Percentiles rank a stretch among this genome's conserved stretches.
phyloP scores from a whole-genome alignment of 768 basidiomycete genomes.

The Psilocybe subaeruginosa region DNA sequence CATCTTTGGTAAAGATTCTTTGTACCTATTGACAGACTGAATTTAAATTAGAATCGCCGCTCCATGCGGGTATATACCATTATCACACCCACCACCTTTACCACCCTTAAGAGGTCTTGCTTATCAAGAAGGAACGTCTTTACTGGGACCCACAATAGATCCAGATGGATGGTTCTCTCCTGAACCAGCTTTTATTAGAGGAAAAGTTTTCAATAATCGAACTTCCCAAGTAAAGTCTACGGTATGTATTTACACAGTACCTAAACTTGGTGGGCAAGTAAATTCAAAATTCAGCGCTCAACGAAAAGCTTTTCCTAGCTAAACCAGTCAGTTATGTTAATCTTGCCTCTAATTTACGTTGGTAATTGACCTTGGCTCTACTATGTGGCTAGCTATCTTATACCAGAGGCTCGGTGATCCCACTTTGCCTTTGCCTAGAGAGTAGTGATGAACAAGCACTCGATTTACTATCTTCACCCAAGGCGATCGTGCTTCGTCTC shows the following conservation, averaged over 20 bases:
- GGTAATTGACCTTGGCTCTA: neutral
- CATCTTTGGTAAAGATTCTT: neutral
- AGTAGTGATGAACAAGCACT: slow-evolving; percentile 35
- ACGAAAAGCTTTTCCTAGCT: slow-evolving; percentile 37
- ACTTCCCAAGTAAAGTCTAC: slow-evolving; percentile 32
- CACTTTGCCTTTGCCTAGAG: slow-evolving; percentile 32
- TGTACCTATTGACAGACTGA: no score
- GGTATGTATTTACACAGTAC: slow-evolving; percentile 25
- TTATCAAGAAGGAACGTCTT: slow-evolving; percentile 34
- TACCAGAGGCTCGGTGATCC: slow-evolving; percentile 43
- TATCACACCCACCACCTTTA: slow-evolving; percentile 33
- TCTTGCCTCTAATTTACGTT: neutral
- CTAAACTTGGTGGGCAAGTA: no score
- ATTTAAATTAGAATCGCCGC: slow-evolving; percentile 29
- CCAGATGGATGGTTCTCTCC: slow-evolving; percentile 43
- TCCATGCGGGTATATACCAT: slow-evolving; percentile 35
- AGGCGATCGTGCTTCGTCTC: slow-evolving; percentile 32
- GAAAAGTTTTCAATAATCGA: slow-evolving; percentile 31
- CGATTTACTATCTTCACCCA: slow-evolving; percentile 35
- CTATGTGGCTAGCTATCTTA: slow-evolving; percentile 36
- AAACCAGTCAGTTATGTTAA: slow-evolving; percentile 35
- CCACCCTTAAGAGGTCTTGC: slow-evolving; percentile 36
- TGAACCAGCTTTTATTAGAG: slow-evolving; percentile 26
- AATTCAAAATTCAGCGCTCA: neutral
- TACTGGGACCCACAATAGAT: slow-evolving; percentile 39